phyloP scores from a whole-genome alignment of 2,329 filamentous ascomycete genomes.

The Monilinia vaccinii-corymbosi region DNA sequence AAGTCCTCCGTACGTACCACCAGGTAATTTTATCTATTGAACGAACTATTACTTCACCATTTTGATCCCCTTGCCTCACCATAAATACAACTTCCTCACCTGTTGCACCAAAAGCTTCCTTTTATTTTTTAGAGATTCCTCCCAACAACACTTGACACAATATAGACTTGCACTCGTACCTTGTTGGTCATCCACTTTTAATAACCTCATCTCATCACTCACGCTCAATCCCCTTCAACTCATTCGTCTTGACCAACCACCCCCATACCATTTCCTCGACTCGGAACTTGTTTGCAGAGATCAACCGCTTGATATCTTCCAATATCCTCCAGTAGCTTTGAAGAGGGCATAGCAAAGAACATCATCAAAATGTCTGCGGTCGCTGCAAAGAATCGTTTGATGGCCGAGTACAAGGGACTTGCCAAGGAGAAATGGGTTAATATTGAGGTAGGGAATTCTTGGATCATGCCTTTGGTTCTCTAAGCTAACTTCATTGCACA shows the following conservation, averaged over 20 bases:
- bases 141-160: no score
- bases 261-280: background rate
- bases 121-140: background rate
- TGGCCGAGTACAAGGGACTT: constrained; percentile 78
- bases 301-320: background rate
- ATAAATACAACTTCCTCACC: background rate
- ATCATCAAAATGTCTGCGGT: constrained; percentile 20
- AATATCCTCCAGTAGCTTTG: background rate
- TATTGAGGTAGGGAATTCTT: constrained; percentile 57
- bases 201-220: background rate
- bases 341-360: background rate
- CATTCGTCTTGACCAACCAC: background rate
- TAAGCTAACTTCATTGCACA: constrained; percentile 14
- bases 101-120: no score
- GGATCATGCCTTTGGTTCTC: background rate
- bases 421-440: constrained; percentile 90
- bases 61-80: background rate
- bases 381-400: constrained; percentile 68
- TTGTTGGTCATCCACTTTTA: background rate
- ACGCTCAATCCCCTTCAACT: background rate
- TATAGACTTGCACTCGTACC: no score
- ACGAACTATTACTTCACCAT: background rate
- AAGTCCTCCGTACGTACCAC: background rate
- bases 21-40: background rate
- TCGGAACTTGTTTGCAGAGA: background rate